Evolutionary conservation across 179 eudicot genomes (phyloP), one percentile per base, ranked within the genome.

Genomic region (Heliamphora pulchella): DNA sequence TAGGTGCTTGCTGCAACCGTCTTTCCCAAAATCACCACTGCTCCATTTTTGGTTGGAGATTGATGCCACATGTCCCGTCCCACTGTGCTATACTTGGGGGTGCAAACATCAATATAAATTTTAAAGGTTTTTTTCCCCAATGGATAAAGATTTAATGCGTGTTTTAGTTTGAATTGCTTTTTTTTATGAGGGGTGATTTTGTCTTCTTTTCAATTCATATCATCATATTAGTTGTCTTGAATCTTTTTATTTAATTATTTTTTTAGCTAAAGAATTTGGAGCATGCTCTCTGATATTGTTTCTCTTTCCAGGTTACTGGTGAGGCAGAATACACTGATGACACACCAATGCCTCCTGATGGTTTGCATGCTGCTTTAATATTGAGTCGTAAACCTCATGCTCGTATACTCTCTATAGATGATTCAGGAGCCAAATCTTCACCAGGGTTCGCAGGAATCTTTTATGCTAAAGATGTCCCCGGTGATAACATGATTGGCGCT

Each of bases 261-360:
- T 65, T 64, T 18, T 17, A 64, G 43, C 2, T 46, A 41, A 41
- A 76, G 31, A 62, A 11, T 57, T 75, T 53, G 68, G 17, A 44
- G 20, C 7, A 10, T 13, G 53, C 47, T 41, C 58, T 72, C 62
- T 82, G 57, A 22, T 18, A 47, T n/a, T 51, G 39, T 46, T 3
- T 67, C 75, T 55, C n/a, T 73, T 75, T 71, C 81, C 81, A 94
- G 98, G 98, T 94, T 74, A 91, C 98, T 11, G 99, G 99, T 44
- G 98, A 96, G 86, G 99, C 98, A 76, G 98, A 94, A 87, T 96
- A 94, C 77, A 89, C 92, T 70, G 99, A 94, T 88, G 99, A 96
- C 84, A 69, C 88, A 71, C 91, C 92, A 59, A 83, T 89, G 91
- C 97, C 99, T 54, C 93, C 91, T 46, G 89, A 87, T 83, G 86